A percentile compares a stretch with the other conserved stretches of the same genome.
Evolutionary conservation across 148 eudicot genomes (phyloP).

Genomic region (Rhododendron ferrugineum): DNA sequence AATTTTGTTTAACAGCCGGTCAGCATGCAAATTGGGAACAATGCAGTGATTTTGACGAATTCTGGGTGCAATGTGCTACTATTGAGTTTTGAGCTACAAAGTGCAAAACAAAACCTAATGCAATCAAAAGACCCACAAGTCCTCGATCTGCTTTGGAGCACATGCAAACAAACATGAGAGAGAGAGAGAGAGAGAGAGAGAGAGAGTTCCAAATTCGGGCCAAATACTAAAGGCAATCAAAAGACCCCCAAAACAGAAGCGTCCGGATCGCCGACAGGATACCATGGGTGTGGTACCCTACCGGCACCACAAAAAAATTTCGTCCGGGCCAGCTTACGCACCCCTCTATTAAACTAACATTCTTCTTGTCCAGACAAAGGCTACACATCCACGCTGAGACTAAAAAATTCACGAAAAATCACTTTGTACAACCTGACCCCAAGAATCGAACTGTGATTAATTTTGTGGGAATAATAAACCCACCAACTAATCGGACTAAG

Average conservation of each 20-base stretch:
- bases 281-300: no score
- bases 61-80: neutral
- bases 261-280: no score
- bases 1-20: neutral
- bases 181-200: slow-evolving; percentile 6
- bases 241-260: neutral
- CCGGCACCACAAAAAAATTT: no score
- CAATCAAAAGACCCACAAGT: neutral
- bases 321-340: no score
- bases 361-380: no score
- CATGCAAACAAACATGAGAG: neutral
- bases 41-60: neutral
- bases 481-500: no score
- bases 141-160: neutral
- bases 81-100: neutral
- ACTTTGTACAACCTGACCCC: no score
- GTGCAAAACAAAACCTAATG: neutral
- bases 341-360: no score
- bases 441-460: no score
- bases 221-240: neutral
- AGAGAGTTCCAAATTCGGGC: neutral
- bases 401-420: no score
- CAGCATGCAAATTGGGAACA: neutral
- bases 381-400: no score
- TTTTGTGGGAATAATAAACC: no score